Base-by-base conservation (phyloP, 2,329 filamentous ascomycete genomes). In the Penicillium verrucosum region DNA sequence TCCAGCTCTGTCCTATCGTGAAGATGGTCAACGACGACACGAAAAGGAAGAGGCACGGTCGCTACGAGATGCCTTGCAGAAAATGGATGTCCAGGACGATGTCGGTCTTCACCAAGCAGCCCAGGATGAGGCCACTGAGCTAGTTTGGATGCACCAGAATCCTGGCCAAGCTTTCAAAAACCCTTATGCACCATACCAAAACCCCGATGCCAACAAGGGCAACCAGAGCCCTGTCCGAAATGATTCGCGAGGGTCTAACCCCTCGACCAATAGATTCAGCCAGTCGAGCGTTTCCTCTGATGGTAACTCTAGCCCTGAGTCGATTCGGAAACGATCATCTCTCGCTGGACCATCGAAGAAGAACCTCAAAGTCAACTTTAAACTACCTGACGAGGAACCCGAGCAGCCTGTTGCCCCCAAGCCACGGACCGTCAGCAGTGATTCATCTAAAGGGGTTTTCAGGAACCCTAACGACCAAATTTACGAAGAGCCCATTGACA, bases 401-500 rank as follows among this genome's bases (percentile, higher is more conserved):
- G 54, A 54, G 38, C 62, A 59, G 43, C 40, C 52, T 32, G 49
- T 54, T 25, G 60, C 32, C 18, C 37, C 67, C 7, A 66, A 65
- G 32, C 59, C 68, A 25, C 72, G 70, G 23, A 73, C 68, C 38
- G 64, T 68, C 18, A 76, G 73, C 56, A 68, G 62, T 36, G 75
- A 76, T 48, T 72, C 75, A 16, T 73, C 71, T 18, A 81, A 76
- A 58, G 79, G 78, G 27, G 73, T 84, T 16, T 86, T 85, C 68
- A 80, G 81, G 62, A 83, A 85, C 59, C 82, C 83, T 3, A 77
- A 82, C 54, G 84, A 85, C 65, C 79, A 82, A 46, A 87, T 97
- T 59, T 97, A 91, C 81, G 92, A 97, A 72, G 93, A 97, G 70
- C 89, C 90, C 1, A 85, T 89, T 67, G 79, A 81, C 32, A 43